Percentiles rank a stretch among this genome's conserved stretches.
phyloP scores from a whole-genome alignment of 805 yeast genomes.

The Huiozyma sinensis region DNA sequence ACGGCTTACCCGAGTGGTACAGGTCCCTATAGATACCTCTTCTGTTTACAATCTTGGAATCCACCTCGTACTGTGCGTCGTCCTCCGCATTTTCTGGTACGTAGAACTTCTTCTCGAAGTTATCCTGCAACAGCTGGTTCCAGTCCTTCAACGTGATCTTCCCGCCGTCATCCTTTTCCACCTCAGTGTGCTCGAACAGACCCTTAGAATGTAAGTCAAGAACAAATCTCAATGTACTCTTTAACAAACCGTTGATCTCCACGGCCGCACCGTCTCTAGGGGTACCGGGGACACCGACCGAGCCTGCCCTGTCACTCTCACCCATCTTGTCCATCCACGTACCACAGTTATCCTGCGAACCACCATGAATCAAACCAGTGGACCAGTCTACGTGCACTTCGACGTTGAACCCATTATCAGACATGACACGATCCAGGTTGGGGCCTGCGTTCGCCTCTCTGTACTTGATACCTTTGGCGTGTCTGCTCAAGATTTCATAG shows the following conservation, averaged over 20 bases:
- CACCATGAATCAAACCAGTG: constrained; percentile 83
- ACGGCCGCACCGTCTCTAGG: constrained; percentile 97
- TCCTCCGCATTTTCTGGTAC: constrained; percentile 56
- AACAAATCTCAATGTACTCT: constrained; percentile 76
- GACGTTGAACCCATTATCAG: constrained; percentile 83
- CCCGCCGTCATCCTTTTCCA: constrained; percentile 48
- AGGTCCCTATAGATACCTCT: constrained; percentile 92
- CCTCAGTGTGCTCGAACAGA: constrained; percentile 46
- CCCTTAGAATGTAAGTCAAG: constrained; percentile 44
- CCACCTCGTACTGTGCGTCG: constrained; percentile 52
- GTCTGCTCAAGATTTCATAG: constrained; percentile 75
- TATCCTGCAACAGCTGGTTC: constrained; percentile 57
- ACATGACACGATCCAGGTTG: constrained; percentile 82
- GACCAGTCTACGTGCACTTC: constrained; percentile 74
- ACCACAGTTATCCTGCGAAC: constrained; percentile 88
- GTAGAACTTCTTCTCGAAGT: constrained; percentile 72
- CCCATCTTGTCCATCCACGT: constrained; percentile 99
- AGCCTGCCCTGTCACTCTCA: constrained; percentile 72
- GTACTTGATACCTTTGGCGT: constrained; percentile 77
- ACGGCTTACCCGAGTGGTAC: constrained; percentile 70
- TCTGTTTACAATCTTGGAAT: constrained; percentile 60
- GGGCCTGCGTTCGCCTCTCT: constrained; percentile 95
- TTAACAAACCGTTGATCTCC: constrained; percentile 81
- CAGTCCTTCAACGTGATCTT: constrained; percentile 52
- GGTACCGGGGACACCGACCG: constrained; percentile 91